Conservation (phyloP, 83 land plant genomes). For the Isoetes engelmannii region DNA sequence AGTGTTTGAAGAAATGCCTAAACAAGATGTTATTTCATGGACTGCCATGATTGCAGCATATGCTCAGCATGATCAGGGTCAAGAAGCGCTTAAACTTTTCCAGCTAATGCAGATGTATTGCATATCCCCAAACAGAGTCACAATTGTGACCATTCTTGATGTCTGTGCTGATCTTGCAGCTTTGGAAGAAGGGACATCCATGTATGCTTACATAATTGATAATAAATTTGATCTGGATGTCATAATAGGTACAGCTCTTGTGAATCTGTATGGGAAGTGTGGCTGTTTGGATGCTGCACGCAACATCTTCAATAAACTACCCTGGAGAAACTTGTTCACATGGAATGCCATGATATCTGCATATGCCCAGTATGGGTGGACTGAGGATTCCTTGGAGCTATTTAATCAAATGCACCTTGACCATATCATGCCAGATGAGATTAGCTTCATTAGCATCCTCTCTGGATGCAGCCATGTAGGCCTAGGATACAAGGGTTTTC, state of each 20-base stretch:
- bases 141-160: too few relatives aligned
- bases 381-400: not conserved
- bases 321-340: not conserved
- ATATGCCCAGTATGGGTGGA: not conserved
- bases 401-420: not conserved
- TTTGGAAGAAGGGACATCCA: not conserved
- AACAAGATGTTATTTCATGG: too few relatives aligned
- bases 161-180: not conserved
- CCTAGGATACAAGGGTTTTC: too few relatives aligned
- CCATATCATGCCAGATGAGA: not conserved
- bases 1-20: conserved; percentile 23
- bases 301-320: not conserved
- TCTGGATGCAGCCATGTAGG: not conserved
- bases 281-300: not conserved
- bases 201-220: not conserved
- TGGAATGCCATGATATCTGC: not conserved
- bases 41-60: too few relatives aligned
- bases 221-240: not conserved
- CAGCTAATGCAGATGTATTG: too few relatives aligned
- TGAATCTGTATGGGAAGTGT: conserved; percentile 5
- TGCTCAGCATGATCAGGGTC: too few relatives aligned
- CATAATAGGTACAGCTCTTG: not conserved
- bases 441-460: not conserved
- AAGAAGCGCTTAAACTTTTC: too few relatives aligned
- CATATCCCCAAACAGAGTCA: too few relatives aligned